Percentiles rank a stretch among this genome's conserved stretches.
These are phyloP conservation scores for Ballota nigra DNA, from an alignment of 257 asterid species.

Conservation along the genomic window DNA sequence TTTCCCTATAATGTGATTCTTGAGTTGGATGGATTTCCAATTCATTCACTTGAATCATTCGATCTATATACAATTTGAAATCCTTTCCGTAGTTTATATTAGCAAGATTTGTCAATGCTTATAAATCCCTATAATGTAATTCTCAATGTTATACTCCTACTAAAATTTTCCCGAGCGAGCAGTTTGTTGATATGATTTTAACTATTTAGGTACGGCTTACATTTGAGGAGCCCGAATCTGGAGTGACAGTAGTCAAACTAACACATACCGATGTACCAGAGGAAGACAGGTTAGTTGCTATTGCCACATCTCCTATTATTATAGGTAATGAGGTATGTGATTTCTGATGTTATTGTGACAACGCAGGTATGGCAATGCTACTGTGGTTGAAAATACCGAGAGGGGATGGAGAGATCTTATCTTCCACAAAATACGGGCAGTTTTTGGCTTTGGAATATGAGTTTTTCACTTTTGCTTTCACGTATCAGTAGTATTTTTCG, in stretches of 20 bases:
- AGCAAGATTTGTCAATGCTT: too few species aligned
- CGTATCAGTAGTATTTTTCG: background rate
- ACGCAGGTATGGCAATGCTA: slow-evolving; percentile 79
- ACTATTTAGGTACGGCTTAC: slow-evolving; percentile 70
- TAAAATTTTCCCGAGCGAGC: background rate
- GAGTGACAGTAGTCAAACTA: slow-evolving; percentile 68
- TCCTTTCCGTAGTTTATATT: too few species aligned
- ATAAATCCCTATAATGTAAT: too few species aligned
- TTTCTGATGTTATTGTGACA: background rate
- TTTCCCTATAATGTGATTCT: background rate
- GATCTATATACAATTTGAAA: too few species aligned
- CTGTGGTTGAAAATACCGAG: slow-evolving; percentile 95
- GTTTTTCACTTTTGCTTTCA: background rate
- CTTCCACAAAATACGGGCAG: slow-evolving; percentile 72
- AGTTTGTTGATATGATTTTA: background rate
- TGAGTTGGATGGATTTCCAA: too few species aligned
- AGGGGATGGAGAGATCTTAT: slow-evolving; percentile 96
- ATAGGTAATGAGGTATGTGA: background rate
- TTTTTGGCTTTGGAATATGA: slow-evolving; percentile 60
- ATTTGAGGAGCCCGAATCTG: slow-evolving; percentile 90
- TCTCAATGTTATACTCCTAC: background rate
- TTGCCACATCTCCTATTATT: background rate
- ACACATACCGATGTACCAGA: slow-evolving; percentile 82
- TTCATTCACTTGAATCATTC: too few species aligned
- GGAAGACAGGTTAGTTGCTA: slow-evolving; percentile 81